Evolutionary conservation across 106 monocot genomes (phyloP).

Genomic region (Alisma plantagoaquatica): DNA sequence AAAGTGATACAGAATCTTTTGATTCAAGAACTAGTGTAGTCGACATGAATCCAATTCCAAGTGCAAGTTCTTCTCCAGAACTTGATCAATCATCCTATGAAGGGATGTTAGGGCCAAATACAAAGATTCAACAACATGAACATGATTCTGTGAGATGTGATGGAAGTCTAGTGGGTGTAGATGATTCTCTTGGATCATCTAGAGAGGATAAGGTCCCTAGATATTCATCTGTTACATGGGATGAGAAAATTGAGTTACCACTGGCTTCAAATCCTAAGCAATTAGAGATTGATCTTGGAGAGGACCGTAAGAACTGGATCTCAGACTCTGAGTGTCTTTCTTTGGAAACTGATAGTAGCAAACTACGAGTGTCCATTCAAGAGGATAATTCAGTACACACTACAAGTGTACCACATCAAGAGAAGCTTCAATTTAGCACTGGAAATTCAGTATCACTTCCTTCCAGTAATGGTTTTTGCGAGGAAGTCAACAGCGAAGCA

Average conservation of each 20-base stretch:
- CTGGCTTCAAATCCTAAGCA: too few species aligned
- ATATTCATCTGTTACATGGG: conserved; percentile 50
- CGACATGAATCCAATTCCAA: conserved; percentile 29
- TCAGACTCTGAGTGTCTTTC: too few species aligned
- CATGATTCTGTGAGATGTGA: conserved; percentile 16
- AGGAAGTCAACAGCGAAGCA: conserved; percentile 44
- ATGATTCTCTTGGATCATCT: conserved; percentile 17
- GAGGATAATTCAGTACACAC: conserved; percentile 11
- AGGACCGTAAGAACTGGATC: too few species aligned
- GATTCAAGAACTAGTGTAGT: conserved; percentile 43
- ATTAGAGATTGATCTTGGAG: too few species aligned
- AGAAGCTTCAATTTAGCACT: conserved; percentile 16
- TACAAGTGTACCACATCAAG: conserved; percentile 5
- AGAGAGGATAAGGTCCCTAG: conserved; percentile 14
- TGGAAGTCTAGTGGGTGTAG: conserved; percentile 8
- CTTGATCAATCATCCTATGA: conserved; percentile 26
- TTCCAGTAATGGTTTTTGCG: conserved; percentile 17
- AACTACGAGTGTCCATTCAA: conserved; percentile 11
- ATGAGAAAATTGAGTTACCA: too few species aligned
- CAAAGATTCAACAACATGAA: conserved; percentile 12
- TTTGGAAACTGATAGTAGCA: too few species aligned
- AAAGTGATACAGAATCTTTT: conserved; percentile 48
- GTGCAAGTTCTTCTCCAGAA: conserved; percentile 22
- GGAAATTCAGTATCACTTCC: conserved; percentile 7
- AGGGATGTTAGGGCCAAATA: conserved; percentile 15